Conservation (phyloP, 768 basidiomycete genomes). For the Wakefieldia striispora region DNA sequence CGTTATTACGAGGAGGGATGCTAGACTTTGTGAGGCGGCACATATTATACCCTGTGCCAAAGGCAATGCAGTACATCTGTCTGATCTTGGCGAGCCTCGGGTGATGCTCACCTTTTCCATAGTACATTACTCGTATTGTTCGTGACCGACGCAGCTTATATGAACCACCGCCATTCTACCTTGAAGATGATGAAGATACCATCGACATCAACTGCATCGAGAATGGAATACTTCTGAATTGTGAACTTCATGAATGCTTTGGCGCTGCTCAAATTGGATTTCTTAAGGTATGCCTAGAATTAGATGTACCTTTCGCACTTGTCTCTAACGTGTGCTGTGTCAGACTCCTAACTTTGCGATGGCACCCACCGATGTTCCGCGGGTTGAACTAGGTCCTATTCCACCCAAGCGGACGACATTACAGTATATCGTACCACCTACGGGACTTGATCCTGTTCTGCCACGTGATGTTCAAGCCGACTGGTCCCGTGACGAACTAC, state of each 20-base stretch:
- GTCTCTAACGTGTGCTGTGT: neutral
- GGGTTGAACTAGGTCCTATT: neutral
- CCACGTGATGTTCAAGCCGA: neutral
- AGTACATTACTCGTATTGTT: slow-evolving; percentile 1
- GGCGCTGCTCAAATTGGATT: neutral
- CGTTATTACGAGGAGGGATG: neutral
- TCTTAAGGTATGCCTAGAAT: neutral
- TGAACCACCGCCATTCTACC: neutral
- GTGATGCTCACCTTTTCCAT: neutral
- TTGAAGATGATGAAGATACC: neutral
- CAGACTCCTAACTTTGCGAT: neutral
- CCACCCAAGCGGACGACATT: neutral
- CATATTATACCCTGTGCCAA: neutral
- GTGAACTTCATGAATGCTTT: neutral
- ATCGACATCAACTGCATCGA: neutral
- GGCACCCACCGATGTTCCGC: neutral
- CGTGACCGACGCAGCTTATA: neutral
- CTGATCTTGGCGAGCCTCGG: neutral
- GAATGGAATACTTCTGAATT: neutral
- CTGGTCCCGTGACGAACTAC: neutral
- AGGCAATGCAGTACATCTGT: neutral
- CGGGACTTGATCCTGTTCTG: neutral
- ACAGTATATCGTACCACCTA: neutral
- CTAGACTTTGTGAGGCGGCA: no score
- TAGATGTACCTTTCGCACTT: neutral